Evolutionary conservation across 148 eudicot genomes (phyloP), one percentile per base, ranked within the genome.

Genomic region (Silene conica): DNA sequence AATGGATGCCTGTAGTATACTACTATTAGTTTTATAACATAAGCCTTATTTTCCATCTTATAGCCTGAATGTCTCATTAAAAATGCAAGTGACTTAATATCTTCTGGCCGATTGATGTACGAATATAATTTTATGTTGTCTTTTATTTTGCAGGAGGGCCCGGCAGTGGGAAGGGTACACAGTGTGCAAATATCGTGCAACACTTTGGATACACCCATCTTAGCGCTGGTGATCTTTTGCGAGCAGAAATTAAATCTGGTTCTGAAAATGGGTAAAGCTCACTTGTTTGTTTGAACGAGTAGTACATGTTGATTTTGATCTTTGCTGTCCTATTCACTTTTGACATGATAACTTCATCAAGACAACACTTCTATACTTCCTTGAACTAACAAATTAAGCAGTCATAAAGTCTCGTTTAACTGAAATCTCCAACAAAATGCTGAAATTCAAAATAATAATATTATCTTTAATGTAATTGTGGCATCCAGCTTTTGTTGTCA

Each of bases 141-240:
- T 62, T 34, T 66, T 0, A 41, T 72, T 26, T 52, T 54, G 22
- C 41, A 83, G 86, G 86, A 48, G 86, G 83, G 0, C 86, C 83
- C 67, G 86, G 86, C 56, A 80, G 86, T 74, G 86, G 83, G 22
- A 83, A 83, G 83, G 86, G 86, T 20, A 83, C 86, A 25, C 86
- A 83, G 63, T 80, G 86, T 71, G 59, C 81, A 20, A 77, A 74
- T 70, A 83, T 83, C 61, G 86, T 80, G n/a, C 67, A 71, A 11
- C 71, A 83, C 78, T 83, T 80, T 83, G 86, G 86, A 66, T 83
- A 59, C 76, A 80, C 81, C 31, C 86, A 83, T 74, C 81, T 83
- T 52, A 80, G 86, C 72, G 86, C 86, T 28, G 86, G 86, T 28
- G 86, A 83, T 64, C 83, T 83, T 77, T 38, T 83, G 46, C 76